phyloP scores from a whole-genome alignment of 2,329 filamentous ascomycete species.

The Nannizziopsis arthrosporioides region DNA sequence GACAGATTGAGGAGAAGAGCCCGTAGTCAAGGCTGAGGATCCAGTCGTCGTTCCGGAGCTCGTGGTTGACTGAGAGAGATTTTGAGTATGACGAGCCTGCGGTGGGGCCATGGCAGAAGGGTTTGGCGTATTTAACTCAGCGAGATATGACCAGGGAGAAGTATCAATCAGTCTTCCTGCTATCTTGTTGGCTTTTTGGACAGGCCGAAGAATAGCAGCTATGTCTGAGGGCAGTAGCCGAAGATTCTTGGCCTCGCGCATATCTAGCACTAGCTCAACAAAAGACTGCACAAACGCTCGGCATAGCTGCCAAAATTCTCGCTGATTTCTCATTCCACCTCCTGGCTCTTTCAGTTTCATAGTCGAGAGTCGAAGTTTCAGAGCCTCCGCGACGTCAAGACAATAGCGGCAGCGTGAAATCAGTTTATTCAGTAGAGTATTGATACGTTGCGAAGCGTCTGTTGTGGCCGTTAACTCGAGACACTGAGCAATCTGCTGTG shows the following conservation, averaged over 20 bases:
- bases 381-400: constrained; percentile 59
- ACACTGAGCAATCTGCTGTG: constrained; percentile 52
- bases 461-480: constrained; percentile 53
- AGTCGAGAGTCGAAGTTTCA: constrained; percentile 60
- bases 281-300: constrained; percentile 45
- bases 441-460: constrained; percentile 47
- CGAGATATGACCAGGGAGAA: constrained; percentile 51
- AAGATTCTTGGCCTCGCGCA: constrained; percentile 37
- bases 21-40: constrained; percentile 15
- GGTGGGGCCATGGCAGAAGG: constrained; percentile 27
- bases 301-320: constrained; percentile 57
- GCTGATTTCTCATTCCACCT: constrained; percentile 48
- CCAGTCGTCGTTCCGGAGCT: constrained; percentile 16
- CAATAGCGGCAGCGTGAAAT: constrained; percentile 60
- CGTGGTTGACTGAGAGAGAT: constrained; percentile 12
- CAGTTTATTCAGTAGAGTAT: constrained; percentile 57
- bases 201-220: constrained; percentile 60
- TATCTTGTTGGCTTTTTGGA: constrained; percentile 74
- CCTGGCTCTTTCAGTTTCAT: constrained; percentile 80
- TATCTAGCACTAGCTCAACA: constrained; percentile 37
- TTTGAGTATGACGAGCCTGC: constrained; percentile 19
- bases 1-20: constrained; percentile 39
- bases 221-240: constrained; percentile 52
- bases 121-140: constrained; percentile 29
- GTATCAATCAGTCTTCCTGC: constrained; percentile 59